phyloP scores from a whole-genome alignment of 371 early-diverging fungal genomes.

The Quaeritorhiza haematococci region DNA sequence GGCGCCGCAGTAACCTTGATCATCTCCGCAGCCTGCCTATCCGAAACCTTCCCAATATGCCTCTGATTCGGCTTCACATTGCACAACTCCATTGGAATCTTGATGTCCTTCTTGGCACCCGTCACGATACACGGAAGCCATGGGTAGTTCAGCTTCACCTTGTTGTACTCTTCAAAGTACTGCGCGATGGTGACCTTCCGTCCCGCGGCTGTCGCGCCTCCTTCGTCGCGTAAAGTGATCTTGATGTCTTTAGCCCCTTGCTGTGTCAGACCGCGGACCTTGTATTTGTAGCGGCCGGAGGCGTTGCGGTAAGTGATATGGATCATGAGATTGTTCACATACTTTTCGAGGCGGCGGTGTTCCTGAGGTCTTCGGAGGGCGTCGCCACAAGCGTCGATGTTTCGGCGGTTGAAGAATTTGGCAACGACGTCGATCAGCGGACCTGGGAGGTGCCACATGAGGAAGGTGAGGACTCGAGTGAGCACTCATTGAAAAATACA shows the following conservation, averaged over 20 bases:
- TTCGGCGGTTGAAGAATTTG: background rate
- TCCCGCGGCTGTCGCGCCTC: background rate
- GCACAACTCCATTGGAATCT: conserved; percentile 37
- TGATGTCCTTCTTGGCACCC: conserved; percentile 17
- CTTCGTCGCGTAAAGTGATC: conserved; percentile 2
- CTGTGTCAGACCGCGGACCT: conserved; percentile 21
- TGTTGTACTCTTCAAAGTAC: conserved; percentile 13
- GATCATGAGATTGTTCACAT: conserved; percentile 18
- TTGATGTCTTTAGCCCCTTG: conserved; percentile 15
- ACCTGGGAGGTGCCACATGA: background rate
- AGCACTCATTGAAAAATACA: background rate
- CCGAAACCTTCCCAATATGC: conserved; percentile 9
- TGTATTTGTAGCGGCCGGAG: conserved; percentile 26
- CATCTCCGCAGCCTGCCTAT: conserved; percentile 16
- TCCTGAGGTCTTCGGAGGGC: background rate
- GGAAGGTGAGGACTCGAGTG: no score
- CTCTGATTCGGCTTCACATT: conserved; percentile 20
- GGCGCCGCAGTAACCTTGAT: conserved; percentile 11
- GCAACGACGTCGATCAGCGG: conserved; percentile 11
- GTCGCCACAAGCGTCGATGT: background rate
- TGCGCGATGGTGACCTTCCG: no score
- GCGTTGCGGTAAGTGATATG: conserved; percentile 26
- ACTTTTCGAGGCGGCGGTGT: conserved; percentile 15
- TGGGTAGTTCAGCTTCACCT: conserved; percentile 27
- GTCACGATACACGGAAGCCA: conserved; percentile 19